Evolutionary conservation across 2,329 filamentous ascomycete genomes (phyloP), one percentile per base, ranked within the genome.

Genomic region (Fusarium oxysporum): DNA sequence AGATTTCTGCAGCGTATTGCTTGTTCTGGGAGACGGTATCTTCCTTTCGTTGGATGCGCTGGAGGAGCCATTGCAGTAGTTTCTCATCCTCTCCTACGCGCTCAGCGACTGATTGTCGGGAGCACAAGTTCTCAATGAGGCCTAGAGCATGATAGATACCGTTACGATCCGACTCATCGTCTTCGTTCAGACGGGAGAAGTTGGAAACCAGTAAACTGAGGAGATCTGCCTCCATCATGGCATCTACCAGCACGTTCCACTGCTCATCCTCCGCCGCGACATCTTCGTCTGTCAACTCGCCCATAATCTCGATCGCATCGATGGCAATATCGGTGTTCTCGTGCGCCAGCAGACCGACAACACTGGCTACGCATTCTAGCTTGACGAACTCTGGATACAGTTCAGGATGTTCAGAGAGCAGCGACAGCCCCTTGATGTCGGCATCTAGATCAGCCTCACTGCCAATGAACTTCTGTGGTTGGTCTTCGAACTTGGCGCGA

Each of bases 271-370:
- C 90, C 5, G 93, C 94, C 45, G 91, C 88, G 5, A 97, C 94
- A 78, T 98, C 96, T 80, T 99, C 95, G 77, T 98, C 96, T 19
- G 94, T 97, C 74, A 98, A 85, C 83, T 99, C 96, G 62, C 90
- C 92, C 56, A 99, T 90, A 51, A 98, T 93, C 83, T 98, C 93
- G 55, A 97, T 91, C 1, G 92, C 93, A 71, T 92, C 93, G 76
- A 98, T 97, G 16, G 96, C 95, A 73, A 99, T 97, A 79, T 99
- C 96, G 1, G 95, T 96, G 80, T 99, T 99, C 77, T 99, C 96
- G 80, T 99, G 96, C 21, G 96, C 92, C 54, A 99, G 85, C 58
- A 99, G 83, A 4, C 92, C 90, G 3, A 97, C 94, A 56, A 99
- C 82, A 61, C 92, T 95, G 8, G 83, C 89, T 1, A 91, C 90